These are phyloP conservation scores for Flaveria trinervia DNA, from an alignment of 129 eudicot genomes.

Conservation along the genomic window DNA sequence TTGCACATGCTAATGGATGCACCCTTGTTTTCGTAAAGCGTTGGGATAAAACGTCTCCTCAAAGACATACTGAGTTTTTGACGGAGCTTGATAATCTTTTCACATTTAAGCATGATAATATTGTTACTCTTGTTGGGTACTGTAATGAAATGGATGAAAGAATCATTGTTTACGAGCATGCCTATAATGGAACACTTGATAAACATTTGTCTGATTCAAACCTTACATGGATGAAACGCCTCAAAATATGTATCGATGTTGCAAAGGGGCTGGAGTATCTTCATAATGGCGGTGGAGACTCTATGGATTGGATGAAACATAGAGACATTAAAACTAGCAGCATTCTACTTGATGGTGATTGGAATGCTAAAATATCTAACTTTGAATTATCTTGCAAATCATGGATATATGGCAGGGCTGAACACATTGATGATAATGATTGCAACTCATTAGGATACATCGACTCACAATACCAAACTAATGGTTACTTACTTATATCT, in stretches of 20 bases:
- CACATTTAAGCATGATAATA: neutral
- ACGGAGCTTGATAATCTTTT: neutral
- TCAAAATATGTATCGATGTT: neutral
- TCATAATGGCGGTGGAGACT: neutral
- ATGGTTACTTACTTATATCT: neutral
- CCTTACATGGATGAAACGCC: constrained; percentile 10
- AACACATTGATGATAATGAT: neutral
- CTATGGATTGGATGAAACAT: neutral
- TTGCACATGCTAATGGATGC: neutral
- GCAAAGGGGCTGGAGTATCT: neutral
- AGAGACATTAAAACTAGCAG: neutral
- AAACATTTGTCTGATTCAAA: neutral
- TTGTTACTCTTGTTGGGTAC: constrained; percentile 3
- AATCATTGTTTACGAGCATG: constrained; percentile 6
- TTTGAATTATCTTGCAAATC: neutral
- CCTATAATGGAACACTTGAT: neutral
- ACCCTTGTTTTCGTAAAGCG: neutral
- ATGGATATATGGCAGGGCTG: neutral
- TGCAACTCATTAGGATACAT: neutral
- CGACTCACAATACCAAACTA: neutral
- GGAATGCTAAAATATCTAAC: constrained; percentile 21
- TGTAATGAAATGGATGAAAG: neutral
- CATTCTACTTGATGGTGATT: neutral
- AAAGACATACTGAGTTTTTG: neutral
- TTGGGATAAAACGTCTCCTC: neutral